phyloP scores from a whole-genome alignment of 306 rosid species.

The Sicyos baderoa region DNA sequence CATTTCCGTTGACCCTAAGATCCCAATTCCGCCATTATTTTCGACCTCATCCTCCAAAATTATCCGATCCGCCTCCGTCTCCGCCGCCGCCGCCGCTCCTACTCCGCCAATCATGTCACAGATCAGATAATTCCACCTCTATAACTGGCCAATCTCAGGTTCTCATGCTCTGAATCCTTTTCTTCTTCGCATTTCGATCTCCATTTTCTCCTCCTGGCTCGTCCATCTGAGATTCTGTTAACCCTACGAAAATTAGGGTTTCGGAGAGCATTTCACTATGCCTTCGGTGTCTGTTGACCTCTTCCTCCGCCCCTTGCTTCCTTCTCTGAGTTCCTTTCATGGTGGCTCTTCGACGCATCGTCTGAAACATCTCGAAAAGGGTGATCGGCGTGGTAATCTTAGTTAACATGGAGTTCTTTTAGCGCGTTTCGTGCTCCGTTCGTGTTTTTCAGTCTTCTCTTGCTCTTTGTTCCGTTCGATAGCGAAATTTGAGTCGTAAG shows the following conservation, averaged over 20 bases:
- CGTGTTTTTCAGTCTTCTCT: neutral
- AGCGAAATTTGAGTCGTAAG: neutral
- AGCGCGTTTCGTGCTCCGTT: neutral
- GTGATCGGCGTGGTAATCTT: slow-evolving; percentile 93
- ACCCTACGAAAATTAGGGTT: slow-evolving; percentile 31
- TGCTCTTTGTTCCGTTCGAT: slow-evolving; percentile 21
- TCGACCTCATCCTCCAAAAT: slow-evolving; percentile 11
- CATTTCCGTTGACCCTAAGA: neutral
- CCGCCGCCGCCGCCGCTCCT: neutral
- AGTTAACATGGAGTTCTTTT: slow-evolving; percentile 43
- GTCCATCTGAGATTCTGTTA: slow-evolving; percentile 17
- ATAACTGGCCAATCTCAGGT: neutral
- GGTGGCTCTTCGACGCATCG: slow-evolving; percentile 63
- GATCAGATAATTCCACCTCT: neutral
- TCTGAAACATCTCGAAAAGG: slow-evolving; percentile 57
- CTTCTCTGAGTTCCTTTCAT: slow-evolving; percentile 40
- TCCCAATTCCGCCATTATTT: slow-evolving; percentile 8
- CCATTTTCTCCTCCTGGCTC: slow-evolving; percentile 1
- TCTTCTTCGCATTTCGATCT: neutral
- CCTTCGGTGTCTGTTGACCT: slow-evolving; percentile 43
- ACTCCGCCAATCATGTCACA: neutral
- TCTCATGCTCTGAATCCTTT: neutral
- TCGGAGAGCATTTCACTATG: slow-evolving; percentile 78
- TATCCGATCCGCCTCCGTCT: slow-evolving; percentile 1
- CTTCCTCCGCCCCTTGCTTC: slow-evolving; percentile 30